Evolutionary conservation across 2,329 filamentous ascomycete genomes (phyloP), one percentile per base, ranked within the genome.

Genomic region (Colletotrichum coccodes): DNA sequence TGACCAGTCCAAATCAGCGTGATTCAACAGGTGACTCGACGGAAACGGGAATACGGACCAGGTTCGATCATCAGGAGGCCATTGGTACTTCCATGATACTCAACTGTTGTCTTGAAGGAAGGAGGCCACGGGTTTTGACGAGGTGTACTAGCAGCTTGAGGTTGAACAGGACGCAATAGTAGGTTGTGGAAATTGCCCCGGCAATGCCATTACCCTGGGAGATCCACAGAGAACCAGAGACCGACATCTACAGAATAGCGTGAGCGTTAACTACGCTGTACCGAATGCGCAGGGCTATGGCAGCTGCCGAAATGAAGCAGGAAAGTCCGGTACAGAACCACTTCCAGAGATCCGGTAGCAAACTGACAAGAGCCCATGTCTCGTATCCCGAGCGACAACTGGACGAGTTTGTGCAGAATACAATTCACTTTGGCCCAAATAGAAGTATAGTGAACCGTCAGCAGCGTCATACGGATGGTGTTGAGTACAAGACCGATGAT

Each of bases 381-480:
- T 89, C n/a, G 86, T 61, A 87, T 75, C 59, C 84, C 78, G 32
- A 89, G 84, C 1, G 85, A 82, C 0, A 77, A 72, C 73, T 87
- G 80, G 38, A 87, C 77, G 23, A 84, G 75, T 7, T 85, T 73
- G 52, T 84, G 77, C 57, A 87, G 79, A 3, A 85, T 75, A 26
- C 85, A 79, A 77, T 94, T 94, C 64, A 90, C 86, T 60, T 90
- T 83, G 72, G 85, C 82, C 73, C 89, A 90, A 4, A 84, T 81
- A 3, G 89, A 89, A 9, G 88, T 86, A 75, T 89, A 90, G 78
- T 87, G 92, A 64, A 89, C 75, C 60, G 83, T 80, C 26, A 89
- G 81, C 6, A 94, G 79, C 18, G 86, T 77, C 75, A 84, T 85
- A 67, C 92, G 90, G 52, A 89, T 77, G 57, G 87, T 81, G 78